These are phyloP conservation scores for Trichoderma sp. DNA, from an alignment of 2,329 filamentous ascomycete genomes.

Conservation along the genomic window DNA sequence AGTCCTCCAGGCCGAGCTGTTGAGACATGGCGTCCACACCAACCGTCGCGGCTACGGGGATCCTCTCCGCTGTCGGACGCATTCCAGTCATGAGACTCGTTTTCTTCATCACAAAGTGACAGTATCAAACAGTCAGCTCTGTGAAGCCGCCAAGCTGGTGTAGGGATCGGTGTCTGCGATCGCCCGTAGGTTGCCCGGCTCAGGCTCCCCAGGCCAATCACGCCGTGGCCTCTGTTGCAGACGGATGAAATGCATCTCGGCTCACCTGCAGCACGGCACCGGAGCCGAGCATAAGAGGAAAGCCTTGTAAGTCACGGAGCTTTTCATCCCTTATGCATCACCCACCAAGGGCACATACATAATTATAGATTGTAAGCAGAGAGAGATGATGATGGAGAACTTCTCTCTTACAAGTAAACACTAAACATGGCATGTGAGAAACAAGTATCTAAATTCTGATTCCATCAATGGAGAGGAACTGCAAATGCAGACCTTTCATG, in stretches of 20 bases:
- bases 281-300: not conserved
- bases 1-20: not conserved
- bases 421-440: not conserved
- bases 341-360: not conserved
- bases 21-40: conserved; percentile 13
- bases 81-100: conserved; percentile 12
- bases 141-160: not conserved
- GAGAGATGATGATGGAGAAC: not conserved
- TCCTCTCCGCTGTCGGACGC: conserved; percentile 19
- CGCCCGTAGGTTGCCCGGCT: not conserved
- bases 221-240: not conserved
- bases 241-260: conserved; percentile 17
- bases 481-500: not conserved
- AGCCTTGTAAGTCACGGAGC: not conserved
- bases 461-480: not conserved
- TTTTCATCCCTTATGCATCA: not conserved
- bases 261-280: conserved; percentile 17
- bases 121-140: not conserved
- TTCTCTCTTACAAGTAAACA: not conserved
- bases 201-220: conserved; percentile 10
- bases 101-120: not conserved
- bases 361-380: not conserved
- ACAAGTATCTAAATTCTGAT: not conserved
- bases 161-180: conserved; percentile 2
- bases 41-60: not conserved